Percentiles rank a stretch among this genome's conserved stretches.
These are phyloP conservation scores for Sesbania bispinosa DNA, from an alignment of 306 rosid species.

Conservation along the genomic window DNA sequence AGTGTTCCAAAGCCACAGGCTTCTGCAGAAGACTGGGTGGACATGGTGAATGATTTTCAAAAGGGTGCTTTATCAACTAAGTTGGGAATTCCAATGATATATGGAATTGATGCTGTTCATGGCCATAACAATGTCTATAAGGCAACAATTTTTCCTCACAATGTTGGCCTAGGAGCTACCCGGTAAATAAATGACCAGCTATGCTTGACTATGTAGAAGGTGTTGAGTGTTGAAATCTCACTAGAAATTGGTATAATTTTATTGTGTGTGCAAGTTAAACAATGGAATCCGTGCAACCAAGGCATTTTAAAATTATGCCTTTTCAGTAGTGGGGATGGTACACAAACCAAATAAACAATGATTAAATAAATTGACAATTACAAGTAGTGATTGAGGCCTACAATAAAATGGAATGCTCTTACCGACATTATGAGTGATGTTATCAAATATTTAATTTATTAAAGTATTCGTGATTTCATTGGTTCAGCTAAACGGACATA, in stretches of 20 bases:
- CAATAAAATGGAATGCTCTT: not conserved
- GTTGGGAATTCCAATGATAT: not conserved
- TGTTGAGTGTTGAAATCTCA: not conserved
- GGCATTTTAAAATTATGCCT: too few relatives aligned
- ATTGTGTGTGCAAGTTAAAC: not conserved
- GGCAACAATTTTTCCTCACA: too few relatives aligned
- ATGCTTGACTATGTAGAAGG: too few relatives aligned
- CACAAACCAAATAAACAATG: not conserved
- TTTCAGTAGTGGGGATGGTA: not conserved
- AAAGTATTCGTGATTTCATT: not conserved
- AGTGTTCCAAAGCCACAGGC: too few relatives aligned
- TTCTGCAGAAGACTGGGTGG: too few relatives aligned
- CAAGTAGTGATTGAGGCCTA: not conserved
- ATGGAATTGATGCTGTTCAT: too few relatives aligned
- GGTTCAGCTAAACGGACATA: too few relatives aligned
- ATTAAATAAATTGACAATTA: not conserved
- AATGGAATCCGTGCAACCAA: too few relatives aligned
- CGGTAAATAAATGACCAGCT: too few relatives aligned
- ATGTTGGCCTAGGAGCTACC: too few relatives aligned
- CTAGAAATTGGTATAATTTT: not conserved
- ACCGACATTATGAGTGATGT: not conserved
- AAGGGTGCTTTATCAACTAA: not conserved
- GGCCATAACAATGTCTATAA: too few relatives aligned
- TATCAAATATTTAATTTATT: not conserved
- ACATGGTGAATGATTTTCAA: too few relatives aligned